Percentiles rank a stretch among this genome's conserved stretches.
Conservation (phyloP, 768 basidiomycete species). For the Termitomyces sp. region DNA sequence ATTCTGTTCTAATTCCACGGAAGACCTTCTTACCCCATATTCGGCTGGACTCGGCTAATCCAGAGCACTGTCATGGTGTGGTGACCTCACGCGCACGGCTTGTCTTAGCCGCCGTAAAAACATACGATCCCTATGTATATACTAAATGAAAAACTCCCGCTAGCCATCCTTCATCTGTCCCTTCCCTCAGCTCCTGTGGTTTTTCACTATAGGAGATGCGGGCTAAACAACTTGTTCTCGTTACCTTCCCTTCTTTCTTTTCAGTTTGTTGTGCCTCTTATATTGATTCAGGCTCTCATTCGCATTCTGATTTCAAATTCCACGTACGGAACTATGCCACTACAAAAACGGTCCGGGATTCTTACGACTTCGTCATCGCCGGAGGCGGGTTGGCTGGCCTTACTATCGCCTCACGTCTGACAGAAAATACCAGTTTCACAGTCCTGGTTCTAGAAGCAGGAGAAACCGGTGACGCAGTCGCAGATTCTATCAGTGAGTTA, state of each 20-base stretch:
- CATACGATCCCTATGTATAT: slow-evolving; percentile 1
- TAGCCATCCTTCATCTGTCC: background rate
- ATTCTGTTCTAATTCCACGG: slow-evolving; percentile 27
- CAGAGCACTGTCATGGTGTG: background rate
- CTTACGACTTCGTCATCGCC: slow-evolving; percentile 34
- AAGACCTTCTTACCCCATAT: slow-evolving; percentile 37
- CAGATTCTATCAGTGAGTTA: slow-evolving; percentile 29
- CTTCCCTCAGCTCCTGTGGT: background rate
- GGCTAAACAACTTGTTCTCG: slow-evolving; percentile 6
- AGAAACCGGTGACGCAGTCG: slow-evolving; percentile 38
- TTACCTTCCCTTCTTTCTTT: slow-evolving; percentile 8
- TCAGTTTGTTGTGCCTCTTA: background rate
- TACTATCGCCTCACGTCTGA: slow-evolving; percentile 32
- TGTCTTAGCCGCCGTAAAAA: background rate
- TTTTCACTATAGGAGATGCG: slow-evolving; percentile 9
- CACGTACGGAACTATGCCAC: slow-evolving; percentile 17
- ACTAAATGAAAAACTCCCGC: background rate
- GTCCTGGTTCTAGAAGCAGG: slow-evolving; percentile 43
- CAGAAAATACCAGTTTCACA: slow-evolving; percentile 31
- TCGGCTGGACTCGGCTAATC: slow-evolving; percentile 3
- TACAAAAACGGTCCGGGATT: slow-evolving; percentile 13
- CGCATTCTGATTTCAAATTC: background rate
- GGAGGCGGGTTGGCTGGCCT: slow-evolving; percentile 37
- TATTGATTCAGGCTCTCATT: slow-evolving; percentile 1
- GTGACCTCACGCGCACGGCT: slow-evolving; percentile 6